Evolutionary conservation across 495 filamentous ascomycete genomes (phyloP).

Genomic region (Daldinia grandis): DNA sequence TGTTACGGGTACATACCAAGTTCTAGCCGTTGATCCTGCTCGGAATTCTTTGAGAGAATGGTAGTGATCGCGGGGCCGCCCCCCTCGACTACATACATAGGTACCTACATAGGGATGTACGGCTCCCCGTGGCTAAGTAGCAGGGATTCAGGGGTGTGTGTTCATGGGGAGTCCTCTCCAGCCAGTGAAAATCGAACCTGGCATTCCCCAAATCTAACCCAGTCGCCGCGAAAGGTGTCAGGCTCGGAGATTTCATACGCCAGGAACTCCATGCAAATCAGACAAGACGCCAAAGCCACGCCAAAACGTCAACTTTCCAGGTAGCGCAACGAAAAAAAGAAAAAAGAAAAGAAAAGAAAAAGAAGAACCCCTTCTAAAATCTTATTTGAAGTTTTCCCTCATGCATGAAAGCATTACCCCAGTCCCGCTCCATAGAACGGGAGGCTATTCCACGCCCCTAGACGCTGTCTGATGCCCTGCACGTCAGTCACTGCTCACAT

Average conservation of each 20-base stretch:
- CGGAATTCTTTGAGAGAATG: slow-evolving; percentile 32
- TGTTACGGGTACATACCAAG: slow-evolving; percentile 37
- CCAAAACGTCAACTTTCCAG: slow-evolving; percentile 25
- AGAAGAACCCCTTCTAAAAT: slow-evolving; percentile 19
- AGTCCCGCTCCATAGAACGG: slow-evolving; percentile 22
- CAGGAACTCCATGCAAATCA: slow-evolving; percentile 35
- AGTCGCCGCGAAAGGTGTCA: slow-evolving; percentile 34
- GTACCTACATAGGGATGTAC: too few relatives aligned
- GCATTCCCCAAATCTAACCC: slow-evolving; percentile 34
- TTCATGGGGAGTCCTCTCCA: slow-evolving; percentile 34
- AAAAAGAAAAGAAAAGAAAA: too few relatives aligned
- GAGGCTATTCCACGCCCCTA: slow-evolving; percentile 31
- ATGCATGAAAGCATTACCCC: slow-evolving; percentile 34
- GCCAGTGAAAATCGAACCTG: slow-evolving; percentile 36
- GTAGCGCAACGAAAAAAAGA: slow-evolving; percentile 17
- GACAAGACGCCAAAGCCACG: slow-evolving; percentile 18
- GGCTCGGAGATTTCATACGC: slow-evolving; percentile 40
- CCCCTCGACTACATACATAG: slow-evolving; percentile 37
- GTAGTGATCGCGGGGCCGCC: slow-evolving; percentile 37
- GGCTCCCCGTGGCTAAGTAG: slow-evolving; percentile 22
- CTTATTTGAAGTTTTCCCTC: slow-evolving; percentile 32
- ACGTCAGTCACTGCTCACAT: slow-evolving; percentile 38
- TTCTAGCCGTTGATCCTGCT: slow-evolving; percentile 35
- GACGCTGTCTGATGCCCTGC: slow-evolving; percentile 26
- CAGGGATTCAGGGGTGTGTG: slow-evolving; percentile 26